These are phyloP conservation scores for Suillus tomentosus DNA, from an alignment of 768 basidiomycete genomes.

Conservation along the genomic window DNA sequence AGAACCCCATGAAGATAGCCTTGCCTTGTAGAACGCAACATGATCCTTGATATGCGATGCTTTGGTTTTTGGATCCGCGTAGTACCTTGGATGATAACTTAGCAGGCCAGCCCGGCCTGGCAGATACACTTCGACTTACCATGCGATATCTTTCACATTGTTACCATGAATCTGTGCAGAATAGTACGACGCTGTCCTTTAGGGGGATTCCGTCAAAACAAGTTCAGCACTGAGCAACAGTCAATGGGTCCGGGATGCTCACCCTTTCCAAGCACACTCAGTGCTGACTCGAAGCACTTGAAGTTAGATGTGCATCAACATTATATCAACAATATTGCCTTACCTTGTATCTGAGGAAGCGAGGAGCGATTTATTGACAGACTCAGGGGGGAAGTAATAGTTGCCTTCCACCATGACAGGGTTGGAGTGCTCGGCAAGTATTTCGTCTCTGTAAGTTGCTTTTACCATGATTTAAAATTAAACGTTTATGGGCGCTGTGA, in stretches of 20 bases:
- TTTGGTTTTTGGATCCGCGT: slow-evolving; percentile 54
- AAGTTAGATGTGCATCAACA: background rate
- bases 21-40: slow-evolving; percentile 80
- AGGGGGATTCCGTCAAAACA: slow-evolving; percentile 2
- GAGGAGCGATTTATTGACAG: slow-evolving; percentile 49
- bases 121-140: slow-evolving; percentile 43
- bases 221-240: background rate
- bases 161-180: slow-evolving; percentile 52
- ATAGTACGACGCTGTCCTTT: slow-evolving; percentile 68
- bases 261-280: slow-evolving; percentile 77
- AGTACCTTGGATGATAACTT: slow-evolving; percentile 26
- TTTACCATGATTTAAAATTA: slow-evolving; percentile 39
- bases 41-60: slow-evolving; percentile 65
- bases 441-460: slow-evolving; percentile 49
- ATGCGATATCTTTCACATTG: slow-evolving; percentile 60
- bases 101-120: background rate
- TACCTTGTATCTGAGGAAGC: slow-evolving; percentile 55
- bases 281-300: slow-evolving; percentile 37
- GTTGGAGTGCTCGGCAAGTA: slow-evolving; percentile 58
- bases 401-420: slow-evolving; percentile 67
- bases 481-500: background rate
- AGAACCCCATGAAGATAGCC: background rate
- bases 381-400: slow-evolving; percentile 70
- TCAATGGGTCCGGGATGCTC: slow-evolving; percentile 16
- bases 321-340: slow-evolving; percentile 18